Conservation (phyloP, 306 rosid species). For the Gynostemma pentaphyllum region DNA sequence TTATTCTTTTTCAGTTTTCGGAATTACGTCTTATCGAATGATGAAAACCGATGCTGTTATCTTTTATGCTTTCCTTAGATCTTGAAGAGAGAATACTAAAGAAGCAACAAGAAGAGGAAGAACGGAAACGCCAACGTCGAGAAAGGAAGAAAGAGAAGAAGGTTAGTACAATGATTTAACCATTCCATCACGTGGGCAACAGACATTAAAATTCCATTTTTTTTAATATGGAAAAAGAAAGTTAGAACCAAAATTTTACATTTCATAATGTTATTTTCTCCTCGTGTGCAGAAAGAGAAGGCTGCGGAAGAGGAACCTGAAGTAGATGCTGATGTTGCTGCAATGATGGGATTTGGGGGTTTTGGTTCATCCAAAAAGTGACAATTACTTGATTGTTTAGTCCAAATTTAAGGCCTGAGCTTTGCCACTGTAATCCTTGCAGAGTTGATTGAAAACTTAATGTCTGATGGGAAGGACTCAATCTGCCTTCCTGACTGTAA, state of each 20-base stretch:
- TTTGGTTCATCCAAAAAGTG: conserved; percentile 72
- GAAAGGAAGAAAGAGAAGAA: conserved; percentile 92
- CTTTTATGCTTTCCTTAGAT: conserved; percentile 27
- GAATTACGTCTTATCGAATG: background rate
- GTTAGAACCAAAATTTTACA: no score
- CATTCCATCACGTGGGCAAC: background rate
- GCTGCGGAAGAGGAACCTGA: conserved; percentile 66
- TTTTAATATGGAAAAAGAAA: background rate
- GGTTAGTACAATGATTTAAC: conserved; percentile 31
- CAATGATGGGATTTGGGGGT: conserved; percentile 99
- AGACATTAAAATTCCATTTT: background rate
- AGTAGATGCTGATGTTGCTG: conserved; percentile 83
- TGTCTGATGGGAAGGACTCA: background rate
- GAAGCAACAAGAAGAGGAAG: conserved; percentile 98
- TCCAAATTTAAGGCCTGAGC: conserved; percentile 9
- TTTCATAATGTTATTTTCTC: background rate
- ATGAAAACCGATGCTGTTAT: background rate
- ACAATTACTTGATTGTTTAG: background rate
- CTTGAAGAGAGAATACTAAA: conserved; percentile 85
- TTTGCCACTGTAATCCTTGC: conserved; percentile 4
- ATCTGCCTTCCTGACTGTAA: background rate
- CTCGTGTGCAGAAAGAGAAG: conserved; percentile 58
- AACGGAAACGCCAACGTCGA: conserved; percentile 72
- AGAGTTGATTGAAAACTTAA: background rate
- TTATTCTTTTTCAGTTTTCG: background rate